Evolutionary conservation across 1,139 yeast genomes (phyloP), one percentile per base, ranked within the genome.

Genomic region (Yamadazyma aaseri): DNA sequence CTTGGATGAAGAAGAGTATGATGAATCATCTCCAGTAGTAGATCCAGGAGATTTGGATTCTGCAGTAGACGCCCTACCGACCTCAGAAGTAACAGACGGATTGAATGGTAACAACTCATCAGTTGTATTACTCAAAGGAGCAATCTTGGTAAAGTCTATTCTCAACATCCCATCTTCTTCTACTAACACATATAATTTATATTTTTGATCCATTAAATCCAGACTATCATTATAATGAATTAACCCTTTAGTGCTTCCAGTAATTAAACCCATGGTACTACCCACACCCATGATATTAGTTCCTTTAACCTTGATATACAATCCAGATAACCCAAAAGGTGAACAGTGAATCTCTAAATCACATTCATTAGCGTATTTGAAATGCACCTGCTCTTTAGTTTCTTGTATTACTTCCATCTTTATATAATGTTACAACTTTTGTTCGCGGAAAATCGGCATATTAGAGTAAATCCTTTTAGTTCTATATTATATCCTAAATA

Each of bases 281-380:
- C 82, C 82, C 6, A 76, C 71, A 0, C 81, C 81, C 60, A 74
- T 71, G 9, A 73, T 60, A 33, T 71, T 67, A 3, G 77, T 69
- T 5, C 74, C 79, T n/a, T 59, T 61, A n/a, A 74, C 59, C 41
- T 72, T 73, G 32, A 75, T 62, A 46, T 73, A 75, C 11, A 74
- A 51, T 8, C 80, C 81, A 28, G 75, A 65, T 25, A 76, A 60
- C n/a, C 81, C 81, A 51, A 76, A 75, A 2, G 81, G 80, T 3
- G 79, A 73, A 49, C 79, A 74, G 50, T 75, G 79, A 21, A 73
- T 69, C 48, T 75, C 81, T 26, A 76, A 51, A 31, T 72, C 78
- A 43, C 80, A 74, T 40, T 69, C 74, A 43, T 71, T 72, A 35
- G 79, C 74, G 44, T 63, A 72, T 33, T 67, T 65, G 49, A 71